A percentile compares a stretch with the other conserved stretches of the same genome.
Conservation (phyloP, 345 rosid species). For the Brassica napus region DNA sequence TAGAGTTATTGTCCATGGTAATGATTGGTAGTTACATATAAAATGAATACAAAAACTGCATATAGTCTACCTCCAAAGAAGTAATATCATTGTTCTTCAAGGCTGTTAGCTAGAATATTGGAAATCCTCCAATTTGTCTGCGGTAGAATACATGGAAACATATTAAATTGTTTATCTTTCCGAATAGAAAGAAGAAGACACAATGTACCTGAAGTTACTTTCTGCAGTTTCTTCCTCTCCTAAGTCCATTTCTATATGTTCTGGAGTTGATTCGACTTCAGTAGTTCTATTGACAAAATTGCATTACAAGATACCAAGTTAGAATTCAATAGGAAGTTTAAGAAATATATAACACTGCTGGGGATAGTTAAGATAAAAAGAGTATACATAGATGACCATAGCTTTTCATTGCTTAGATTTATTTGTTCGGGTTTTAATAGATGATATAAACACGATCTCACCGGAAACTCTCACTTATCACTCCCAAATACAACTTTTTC, state of each 20-base stretch:
- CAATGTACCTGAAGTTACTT: constrained; percentile 39
- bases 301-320: too few species aligned
- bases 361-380: too few species aligned
- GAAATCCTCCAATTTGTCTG: constrained; percentile 75
- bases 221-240: constrained; percentile 56
- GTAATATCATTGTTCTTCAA: constrained; percentile 82
- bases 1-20: neutral
- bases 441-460: too few species aligned
- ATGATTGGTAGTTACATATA: neutral
- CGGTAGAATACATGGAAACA: constrained; percentile 11
- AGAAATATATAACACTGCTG: too few species aligned
- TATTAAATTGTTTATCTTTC: neutral
- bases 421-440: too few species aligned
- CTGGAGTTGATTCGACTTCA: too few species aligned
- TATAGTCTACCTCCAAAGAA: constrained; percentile 62
- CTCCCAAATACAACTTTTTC: too few species aligned
- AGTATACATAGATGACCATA: too few species aligned
- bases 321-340: too few species aligned
- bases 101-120: constrained; percentile 78
- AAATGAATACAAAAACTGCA: neutral
- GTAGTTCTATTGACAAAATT: too few species aligned
- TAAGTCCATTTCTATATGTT: constrained; percentile 39
- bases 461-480: too few species aligned
- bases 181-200: neutral
- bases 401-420: too few species aligned